These are phyloP conservation scores for Debaryomycetaceae sp. DNA, from an alignment of 1,139 yeast genomes.

Conservation along the genomic window DNA sequence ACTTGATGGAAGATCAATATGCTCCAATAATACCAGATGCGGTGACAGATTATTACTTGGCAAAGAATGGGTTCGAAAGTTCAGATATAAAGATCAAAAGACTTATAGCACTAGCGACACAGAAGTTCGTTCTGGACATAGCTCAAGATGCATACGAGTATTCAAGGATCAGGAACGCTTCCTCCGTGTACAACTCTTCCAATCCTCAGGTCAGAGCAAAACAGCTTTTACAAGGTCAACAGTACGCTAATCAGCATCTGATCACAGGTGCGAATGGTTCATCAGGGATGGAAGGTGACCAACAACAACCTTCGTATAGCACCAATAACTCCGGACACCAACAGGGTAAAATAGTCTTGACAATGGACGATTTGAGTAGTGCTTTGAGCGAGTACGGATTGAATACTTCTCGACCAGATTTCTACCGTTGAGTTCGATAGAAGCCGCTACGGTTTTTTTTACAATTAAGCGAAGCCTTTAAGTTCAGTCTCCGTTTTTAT, in stretches of 20 bases:
- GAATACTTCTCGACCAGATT: slow-evolving; percentile 87
- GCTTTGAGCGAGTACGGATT: slow-evolving; percentile 92
- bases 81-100: slow-evolving; percentile 79
- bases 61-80: slow-evolving; percentile 85
- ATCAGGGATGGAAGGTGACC: slow-evolving; percentile 39
- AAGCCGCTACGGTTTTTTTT: no score
- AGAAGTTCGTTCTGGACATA: slow-evolving; percentile 88
- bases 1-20: slow-evolving; percentile 81
- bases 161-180: slow-evolving; percentile 80
- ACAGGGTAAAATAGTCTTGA: slow-evolving; percentile 74
- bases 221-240: slow-evolving; percentile 69
- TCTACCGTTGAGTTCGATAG: slow-evolving; percentile 40
- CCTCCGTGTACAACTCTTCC: slow-evolving; percentile 77
- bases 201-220: slow-evolving; percentile 87
- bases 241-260: slow-evolving; percentile 46
- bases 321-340: slow-evolving; percentile 51
- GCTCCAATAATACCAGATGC: slow-evolving; percentile 98
- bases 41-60: slow-evolving; percentile 90
- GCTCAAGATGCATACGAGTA: slow-evolving; percentile 97
- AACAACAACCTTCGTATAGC: slow-evolving; percentile 29
- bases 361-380: slow-evolving; percentile 85
- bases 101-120: slow-evolving; percentile 89
- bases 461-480: no score
- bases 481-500: no score
- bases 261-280: slow-evolving; percentile 35